A percentile compares a stretch with the other conserved stretches of the same genome.
Conservation (phyloP, 306 rosid species). For the Lathyrus aphaca region DNA sequence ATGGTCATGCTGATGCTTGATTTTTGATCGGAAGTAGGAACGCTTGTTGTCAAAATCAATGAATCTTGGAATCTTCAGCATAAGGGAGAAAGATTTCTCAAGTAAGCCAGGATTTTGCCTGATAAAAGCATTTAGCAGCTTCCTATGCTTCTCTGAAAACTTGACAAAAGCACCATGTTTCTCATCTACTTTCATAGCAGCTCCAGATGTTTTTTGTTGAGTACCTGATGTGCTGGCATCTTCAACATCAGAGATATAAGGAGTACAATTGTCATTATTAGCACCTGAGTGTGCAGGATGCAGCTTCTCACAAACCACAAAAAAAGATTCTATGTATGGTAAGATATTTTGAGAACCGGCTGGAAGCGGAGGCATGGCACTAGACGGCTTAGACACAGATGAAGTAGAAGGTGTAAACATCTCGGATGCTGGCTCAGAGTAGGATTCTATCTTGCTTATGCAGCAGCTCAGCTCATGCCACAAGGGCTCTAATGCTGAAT, state of each 20-base stretch:
- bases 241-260: slow-evolving; percentile 71
- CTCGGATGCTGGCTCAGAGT: slow-evolving; percentile 74
- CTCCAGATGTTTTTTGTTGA: slow-evolving; percentile 60
- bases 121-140: slow-evolving; percentile 86
- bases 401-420: slow-evolving; percentile 53
- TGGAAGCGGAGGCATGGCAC: slow-evolving; percentile 77
- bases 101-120: slow-evolving; percentile 96
- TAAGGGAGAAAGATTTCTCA: slow-evolving; percentile 87
- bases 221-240: slow-evolving; percentile 65
- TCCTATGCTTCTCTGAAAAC: slow-evolving; percentile 96
- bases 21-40: slow-evolving; percentile 89
- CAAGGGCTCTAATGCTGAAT: slow-evolving; percentile 86
- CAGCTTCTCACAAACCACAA: slow-evolving; percentile 91
- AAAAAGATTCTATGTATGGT: slow-evolving; percentile 95
- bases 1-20: slow-evolving; percentile 94
- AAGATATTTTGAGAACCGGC: slow-evolving; percentile 90
- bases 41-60: slow-evolving; percentile 97
- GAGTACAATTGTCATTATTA: slow-evolving; percentile 58
- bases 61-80: slow-evolving; percentile 90
- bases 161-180: slow-evolving; percentile 76
- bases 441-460: slow-evolving; percentile 88
- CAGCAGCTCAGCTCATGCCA: slow-evolving; percentile 93
- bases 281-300: slow-evolving; percentile 82
- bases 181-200: slow-evolving; percentile 71
- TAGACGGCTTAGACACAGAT: slow-evolving; percentile 69